Evolutionary conservation across 257 asterid genomes (phyloP).

Genomic region (Plectranthus barbatus): DNA sequence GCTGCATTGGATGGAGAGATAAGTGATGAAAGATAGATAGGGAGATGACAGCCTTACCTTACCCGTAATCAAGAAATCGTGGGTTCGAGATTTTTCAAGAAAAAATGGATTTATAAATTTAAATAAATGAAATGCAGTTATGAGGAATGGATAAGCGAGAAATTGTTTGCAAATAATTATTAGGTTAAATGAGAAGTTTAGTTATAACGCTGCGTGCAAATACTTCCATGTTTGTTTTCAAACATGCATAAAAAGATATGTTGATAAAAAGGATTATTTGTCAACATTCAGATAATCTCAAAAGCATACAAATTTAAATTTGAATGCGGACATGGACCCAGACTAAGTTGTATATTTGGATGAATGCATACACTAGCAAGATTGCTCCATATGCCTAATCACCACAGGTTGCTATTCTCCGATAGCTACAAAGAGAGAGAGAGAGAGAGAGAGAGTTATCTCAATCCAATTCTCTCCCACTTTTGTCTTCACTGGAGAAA

Average conservation of each 20-base stretch:
- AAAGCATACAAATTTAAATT: not conserved
- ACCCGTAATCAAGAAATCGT: no score
- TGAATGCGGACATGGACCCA: not conserved
- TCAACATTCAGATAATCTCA: not conserved
- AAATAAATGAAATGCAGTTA: no score
- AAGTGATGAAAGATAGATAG: no score
- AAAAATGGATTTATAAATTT: no score
- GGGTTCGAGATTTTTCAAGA: no score
- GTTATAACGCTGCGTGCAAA: not conserved
- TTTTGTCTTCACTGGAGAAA: not conserved
- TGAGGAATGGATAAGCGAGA: no score
- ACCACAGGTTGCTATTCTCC: not conserved
- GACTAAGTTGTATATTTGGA: not conserved
- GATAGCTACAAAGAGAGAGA: conserved; percentile 15
- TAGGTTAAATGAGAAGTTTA: no score
- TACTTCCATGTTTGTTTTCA: not conserved
- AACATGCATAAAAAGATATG: not conserved
- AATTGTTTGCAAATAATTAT: no score
- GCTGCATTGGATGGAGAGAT: no score
- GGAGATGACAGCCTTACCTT: no score
- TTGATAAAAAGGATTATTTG: not conserved
- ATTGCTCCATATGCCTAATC: not conserved
- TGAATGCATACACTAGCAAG: not conserved
- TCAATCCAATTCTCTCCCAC: not conserved
- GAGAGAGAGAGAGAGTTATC: conserved; percentile 5